These are phyloP conservation scores for Thoreauomyces humboldtii DNA, from an alignment of 192 early-diverging fungal genomes.

Conservation along the genomic window DNA sequence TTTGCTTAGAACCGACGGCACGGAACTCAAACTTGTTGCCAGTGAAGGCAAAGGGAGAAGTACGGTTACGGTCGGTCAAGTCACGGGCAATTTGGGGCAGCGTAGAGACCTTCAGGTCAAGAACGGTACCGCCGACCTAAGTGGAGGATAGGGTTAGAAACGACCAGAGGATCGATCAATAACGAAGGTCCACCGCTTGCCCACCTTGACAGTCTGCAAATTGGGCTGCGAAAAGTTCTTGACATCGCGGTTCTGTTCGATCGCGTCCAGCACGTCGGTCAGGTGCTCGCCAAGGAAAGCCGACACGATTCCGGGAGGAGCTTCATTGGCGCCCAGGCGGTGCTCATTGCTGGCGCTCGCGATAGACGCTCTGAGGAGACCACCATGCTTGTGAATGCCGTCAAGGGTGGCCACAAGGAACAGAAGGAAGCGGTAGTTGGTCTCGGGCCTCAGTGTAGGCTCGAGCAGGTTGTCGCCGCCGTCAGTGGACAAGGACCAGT, in stretches of 20 bases:
- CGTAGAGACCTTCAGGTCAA: slow-evolving; percentile 92
- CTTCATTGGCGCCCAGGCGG: slow-evolving; percentile 97
- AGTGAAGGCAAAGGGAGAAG: slow-evolving; percentile 98
- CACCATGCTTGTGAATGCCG: slow-evolving; percentile 88
- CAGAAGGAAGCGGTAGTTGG: slow-evolving; percentile 97
- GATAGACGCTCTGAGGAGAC: slow-evolving; percentile 87
- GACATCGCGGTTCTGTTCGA: slow-evolving; percentile 84
- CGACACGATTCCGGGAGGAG: slow-evolving; percentile 96
- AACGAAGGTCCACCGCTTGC: slow-evolving; percentile 91
- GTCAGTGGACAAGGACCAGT: slow-evolving; percentile 96
- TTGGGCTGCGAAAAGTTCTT: slow-evolving; percentile 86
- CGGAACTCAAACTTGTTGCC: slow-evolving; percentile 99
- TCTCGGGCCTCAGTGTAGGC: slow-evolving; percentile 91
- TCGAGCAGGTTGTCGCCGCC: slow-evolving; percentile 95
- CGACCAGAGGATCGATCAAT: slow-evolving; percentile 88
- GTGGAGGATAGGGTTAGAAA: slow-evolving; percentile 89
- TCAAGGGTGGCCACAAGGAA: slow-evolving; percentile 90
- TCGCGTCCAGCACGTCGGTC: slow-evolving; percentile 88
- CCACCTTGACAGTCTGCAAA: slow-evolving; percentile 86
- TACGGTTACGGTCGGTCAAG: slow-evolving; percentile 99
- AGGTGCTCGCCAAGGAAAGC: slow-evolving; percentile 97
- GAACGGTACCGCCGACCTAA: slow-evolving; percentile 94
- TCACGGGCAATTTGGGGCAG: slow-evolving; percentile 92
- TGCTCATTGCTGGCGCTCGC: slow-evolving; percentile 96
- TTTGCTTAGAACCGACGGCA: slow-evolving; percentile 97